Evolutionary conservation across 129 eudicot genomes (phyloP).

Genomic region (Flaveria robusta): DNA sequence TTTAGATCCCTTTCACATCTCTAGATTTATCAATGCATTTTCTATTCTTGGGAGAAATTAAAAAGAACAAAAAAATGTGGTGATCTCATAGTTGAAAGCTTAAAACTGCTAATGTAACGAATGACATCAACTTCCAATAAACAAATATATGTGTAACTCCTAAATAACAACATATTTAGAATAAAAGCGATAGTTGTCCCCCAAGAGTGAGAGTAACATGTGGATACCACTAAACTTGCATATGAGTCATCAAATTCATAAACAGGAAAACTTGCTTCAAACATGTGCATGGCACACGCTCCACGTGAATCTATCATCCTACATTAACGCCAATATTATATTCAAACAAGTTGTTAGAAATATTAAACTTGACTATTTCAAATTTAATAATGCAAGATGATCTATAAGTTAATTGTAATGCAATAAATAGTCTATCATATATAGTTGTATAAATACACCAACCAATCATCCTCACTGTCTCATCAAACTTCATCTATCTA

Average conservation of each 20-base stretch:
- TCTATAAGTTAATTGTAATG: constrained; percentile 3
- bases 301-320: constrained; percentile 15
- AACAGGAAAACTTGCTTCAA: constrained; percentile 1
- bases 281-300: constrained; percentile 32
- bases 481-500: constrained; percentile 17
- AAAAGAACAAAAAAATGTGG: not conserved
- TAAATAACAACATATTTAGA: constrained; percentile 9
- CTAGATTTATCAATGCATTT: not conserved
- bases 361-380: not conserved
- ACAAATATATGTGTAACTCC: not conserved
- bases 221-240: constrained; percentile 11
- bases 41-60: not conserved
- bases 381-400: constrained; percentile 6
- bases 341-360: not conserved
- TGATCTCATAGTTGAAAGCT: not conserved
- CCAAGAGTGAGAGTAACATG: constrained; percentile 10
- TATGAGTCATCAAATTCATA: not conserved
- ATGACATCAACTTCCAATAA: constrained; percentile 14
- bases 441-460: constrained; percentile 25
- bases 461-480: not conserved
- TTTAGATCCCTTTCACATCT: too few relatives aligned
- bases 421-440: not conserved
- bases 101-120: not conserved
- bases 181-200: not conserved
- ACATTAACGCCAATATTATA: not conserved